Evolutionary conservation across 441 rosid species (phyloP), one percentile per base, ranked within the genome.

Genomic region (Gossypium aridum): DNA sequence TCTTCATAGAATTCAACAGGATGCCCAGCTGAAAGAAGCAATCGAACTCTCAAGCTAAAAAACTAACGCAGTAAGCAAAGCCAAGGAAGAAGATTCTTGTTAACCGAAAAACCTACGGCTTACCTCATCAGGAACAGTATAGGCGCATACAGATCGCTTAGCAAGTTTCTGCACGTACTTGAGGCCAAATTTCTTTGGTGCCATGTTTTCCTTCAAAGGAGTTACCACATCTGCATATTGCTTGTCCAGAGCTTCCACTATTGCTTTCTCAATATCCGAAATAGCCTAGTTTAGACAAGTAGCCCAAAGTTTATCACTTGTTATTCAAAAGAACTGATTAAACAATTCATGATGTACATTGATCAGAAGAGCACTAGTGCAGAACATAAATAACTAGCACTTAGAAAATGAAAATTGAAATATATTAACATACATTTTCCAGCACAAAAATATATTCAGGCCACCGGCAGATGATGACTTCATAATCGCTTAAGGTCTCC

Each of bases 401-500:
- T 62, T 17, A 54, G 51, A 53, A 78, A 77, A 45, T 34, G 8
- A 60, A 60, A 68, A 74, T 49, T n/a, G 23, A 51, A 22, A 13
- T 45, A 65, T 9, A 28, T 28, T 43, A 31, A 84, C 97, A 43
- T 90, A 95, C 99, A 84, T 90, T 89, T 82, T 96, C 99, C 47
- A 96, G 87, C 79, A 87, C 97, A 72, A 93, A 90, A 75, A 90
- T 85, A 79, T 96, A 96, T 67, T 93, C 97, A 53, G 99, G 99
- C 99, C 99, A 96, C 75, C 98, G 85, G 85, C 95, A 88, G 68
- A 92, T 96, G 80, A 93, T 92, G 75, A 96, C 90, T 86, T 92
- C 97, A 64, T 96, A 96, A 79, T 85, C 89, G n/a, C 76, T 87
- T 78, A 92, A 80, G 73, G 97, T 96, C 79, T 88, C 94, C 64